These are phyloP conservation scores for Penstemon eatonii DNA, from an alignment of 257 asterid species.

Conservation along the genomic window DNA sequence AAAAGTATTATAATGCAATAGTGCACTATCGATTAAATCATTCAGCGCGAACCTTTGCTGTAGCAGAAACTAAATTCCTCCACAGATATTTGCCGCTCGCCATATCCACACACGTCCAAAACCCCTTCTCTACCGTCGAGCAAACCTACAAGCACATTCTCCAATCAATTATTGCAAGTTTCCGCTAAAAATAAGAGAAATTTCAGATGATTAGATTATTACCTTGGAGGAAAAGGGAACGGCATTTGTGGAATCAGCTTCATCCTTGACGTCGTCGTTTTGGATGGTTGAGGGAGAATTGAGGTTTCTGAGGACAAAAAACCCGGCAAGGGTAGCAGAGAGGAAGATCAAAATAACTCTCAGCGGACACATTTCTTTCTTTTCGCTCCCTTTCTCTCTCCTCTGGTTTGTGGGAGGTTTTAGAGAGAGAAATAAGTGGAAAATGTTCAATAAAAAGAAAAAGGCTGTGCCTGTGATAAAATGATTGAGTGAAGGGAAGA, in stretches of 20 bases:
- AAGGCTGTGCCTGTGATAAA: too few species aligned
- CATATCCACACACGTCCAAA: constrained; percentile 86
- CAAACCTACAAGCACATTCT: constrained; percentile 40
- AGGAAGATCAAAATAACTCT: constrained; percentile 51
- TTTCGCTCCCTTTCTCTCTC: constrained; percentile 23
- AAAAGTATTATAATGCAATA: too few species aligned
- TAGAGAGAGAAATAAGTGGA: constrained; percentile 29
- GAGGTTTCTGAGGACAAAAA: constrained; percentile 44
- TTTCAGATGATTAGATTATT: neutral
- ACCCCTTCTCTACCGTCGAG: constrained; percentile 54
- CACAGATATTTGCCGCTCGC: constrained; percentile 88
- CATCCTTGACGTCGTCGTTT: constrained; percentile 38
- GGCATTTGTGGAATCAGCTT: constrained; percentile 36
- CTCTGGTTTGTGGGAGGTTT: constrained; percentile 6
- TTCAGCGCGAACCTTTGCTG: neutral
- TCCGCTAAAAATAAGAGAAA: neutral
- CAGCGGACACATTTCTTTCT: constrained; percentile 49
- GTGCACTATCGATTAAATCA: too few species aligned
- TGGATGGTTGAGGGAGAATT: constrained; percentile 32
- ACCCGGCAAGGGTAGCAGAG: constrained; percentile 57
- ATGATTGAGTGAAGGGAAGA: neutral
- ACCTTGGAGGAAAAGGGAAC: constrained; percentile 48
- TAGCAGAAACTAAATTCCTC: constrained; percentile 66
- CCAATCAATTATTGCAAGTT: too few species aligned
- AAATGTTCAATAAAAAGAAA: too few species aligned